Percentiles rank a stretch among this genome's conserved stretches.
Conservation (phyloP, 805 yeast species). For the Candida nanaspora region DNA sequence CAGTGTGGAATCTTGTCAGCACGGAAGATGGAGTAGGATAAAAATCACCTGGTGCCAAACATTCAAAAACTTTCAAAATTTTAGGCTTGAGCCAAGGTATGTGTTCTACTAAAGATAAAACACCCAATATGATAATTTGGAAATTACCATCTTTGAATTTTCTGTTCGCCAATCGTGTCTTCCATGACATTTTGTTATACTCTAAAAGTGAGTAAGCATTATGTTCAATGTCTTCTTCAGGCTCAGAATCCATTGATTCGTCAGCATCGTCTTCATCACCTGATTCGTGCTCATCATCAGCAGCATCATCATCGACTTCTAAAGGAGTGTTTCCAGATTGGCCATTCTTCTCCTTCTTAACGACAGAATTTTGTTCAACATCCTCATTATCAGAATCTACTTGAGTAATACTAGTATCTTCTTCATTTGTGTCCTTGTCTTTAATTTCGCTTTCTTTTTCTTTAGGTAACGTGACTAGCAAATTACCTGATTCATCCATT, state of each 20-base stretch:
- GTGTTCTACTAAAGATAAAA: conserved; percentile 54
- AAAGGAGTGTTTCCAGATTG: too few species aligned
- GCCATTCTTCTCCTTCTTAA: conserved; percentile 12
- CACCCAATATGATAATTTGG: conserved; percentile 72
- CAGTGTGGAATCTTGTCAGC: conserved; percentile 45
- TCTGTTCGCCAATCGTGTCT: conserved; percentile 66
- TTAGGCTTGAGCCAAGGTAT: conserved; percentile 45
- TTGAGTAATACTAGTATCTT: conserved; percentile 7
- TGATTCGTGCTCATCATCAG: conserved; percentile 19
- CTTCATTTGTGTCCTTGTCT: conserved; percentile 18
- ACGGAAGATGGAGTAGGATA: conserved; percentile 45
- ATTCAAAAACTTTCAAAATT: conserved; percentile 42
- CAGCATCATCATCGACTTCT: conserved; percentile 15
- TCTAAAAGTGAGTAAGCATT: conserved; percentile 45
- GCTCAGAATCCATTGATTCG: conserved; percentile 14
- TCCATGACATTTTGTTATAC: conserved; percentile 63
- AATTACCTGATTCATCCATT: conserved; percentile 32
- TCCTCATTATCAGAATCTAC: conserved; percentile 5
- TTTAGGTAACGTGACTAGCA: conserved; percentile 20
- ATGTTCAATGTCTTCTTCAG: conserved; percentile 26
- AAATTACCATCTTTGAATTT: conserved; percentile 80
- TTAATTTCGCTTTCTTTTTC: conserved; percentile 13
- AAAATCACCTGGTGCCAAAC: conserved; percentile 49
- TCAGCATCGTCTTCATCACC: conserved; percentile 17
- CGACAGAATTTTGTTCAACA: conserved; percentile 5